Conservation (phyloP, 106 monocot species). For the Acorus gramineus region DNA sequence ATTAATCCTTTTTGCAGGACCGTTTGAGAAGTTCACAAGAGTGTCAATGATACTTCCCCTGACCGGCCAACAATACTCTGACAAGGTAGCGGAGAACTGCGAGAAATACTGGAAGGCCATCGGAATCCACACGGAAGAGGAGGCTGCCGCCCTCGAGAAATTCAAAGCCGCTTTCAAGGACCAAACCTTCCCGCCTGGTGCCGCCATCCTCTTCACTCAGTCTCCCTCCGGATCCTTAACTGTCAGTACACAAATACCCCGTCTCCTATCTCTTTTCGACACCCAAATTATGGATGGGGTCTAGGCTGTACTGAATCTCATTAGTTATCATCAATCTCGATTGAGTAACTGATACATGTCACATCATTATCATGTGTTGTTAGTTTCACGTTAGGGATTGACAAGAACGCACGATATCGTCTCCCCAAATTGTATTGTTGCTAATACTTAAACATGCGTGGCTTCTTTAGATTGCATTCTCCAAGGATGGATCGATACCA, state of each 20-base stretch:
- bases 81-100: conserved; percentile 59
- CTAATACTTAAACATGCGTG: background rate
- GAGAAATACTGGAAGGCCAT: conserved; percentile 38
- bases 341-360: no score
- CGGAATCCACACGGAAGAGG: conserved; percentile 38
- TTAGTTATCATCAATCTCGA: no score
- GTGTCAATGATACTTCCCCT: conserved; percentile 57
- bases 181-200: conserved; percentile 32
- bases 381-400: background rate
- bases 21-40: conserved; percentile 56
- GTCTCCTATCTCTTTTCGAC: background rate
- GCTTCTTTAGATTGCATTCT: conserved; percentile 38
- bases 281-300: no score
- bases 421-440: background rate
- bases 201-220: conserved; percentile 56
- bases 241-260: conserved; percentile 8
- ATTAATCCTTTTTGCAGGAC: conserved; percentile 8
- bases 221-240: conserved; percentile 34
- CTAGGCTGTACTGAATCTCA: no score
- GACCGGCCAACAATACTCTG: conserved; percentile 47
- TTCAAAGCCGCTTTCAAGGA: conserved; percentile 34
- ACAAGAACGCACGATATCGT: background rate
- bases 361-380: no score
- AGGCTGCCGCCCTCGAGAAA: conserved; percentile 31
- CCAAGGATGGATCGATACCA: conserved; percentile 21